A percentile compares a stretch with the other conserved stretches of the same genome.
phyloP scores from a whole-genome alignment of 345 rosid species.

The Eucalyptus curtisii region DNA sequence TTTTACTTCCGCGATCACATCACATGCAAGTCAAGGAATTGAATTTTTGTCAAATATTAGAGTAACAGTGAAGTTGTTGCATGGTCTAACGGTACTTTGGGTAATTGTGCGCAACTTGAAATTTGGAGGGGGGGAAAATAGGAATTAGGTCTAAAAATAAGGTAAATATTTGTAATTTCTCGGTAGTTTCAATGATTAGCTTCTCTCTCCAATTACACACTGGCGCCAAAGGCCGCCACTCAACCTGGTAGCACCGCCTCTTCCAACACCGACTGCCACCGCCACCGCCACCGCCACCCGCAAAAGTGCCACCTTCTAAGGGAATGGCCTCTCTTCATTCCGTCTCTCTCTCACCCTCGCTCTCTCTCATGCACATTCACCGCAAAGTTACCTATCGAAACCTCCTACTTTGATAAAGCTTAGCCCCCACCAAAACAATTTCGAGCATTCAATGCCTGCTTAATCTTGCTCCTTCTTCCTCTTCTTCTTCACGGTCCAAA shows the following conservation, averaged over 20 bases:
- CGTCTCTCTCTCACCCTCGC: neutral
- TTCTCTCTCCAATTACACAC: neutral
- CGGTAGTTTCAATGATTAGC: neutral
- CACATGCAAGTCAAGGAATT: neutral
- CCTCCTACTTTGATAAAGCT: neutral
- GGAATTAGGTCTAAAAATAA: neutral
- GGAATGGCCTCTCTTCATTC: neutral
- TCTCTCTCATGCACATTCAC: neutral
- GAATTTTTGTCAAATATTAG: neutral
- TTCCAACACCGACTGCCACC: neutral
- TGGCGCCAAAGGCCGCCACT: neutral
- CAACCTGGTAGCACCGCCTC: neutral
- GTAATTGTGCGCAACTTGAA: neutral
- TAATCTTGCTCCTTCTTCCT: neutral
- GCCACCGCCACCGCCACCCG: neutral
- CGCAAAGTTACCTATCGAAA: neutral
- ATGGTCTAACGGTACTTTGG: neutral
- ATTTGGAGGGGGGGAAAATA: neutral
- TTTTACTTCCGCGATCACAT: neutral
- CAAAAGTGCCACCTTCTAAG: neutral
- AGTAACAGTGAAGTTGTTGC: neutral
- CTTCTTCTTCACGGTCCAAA: neutral
- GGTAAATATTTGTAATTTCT: neutral
- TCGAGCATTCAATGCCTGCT: neutral
- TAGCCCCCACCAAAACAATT: neutral